These are phyloP conservation scores for Myriangium duriaei DNA, from an alignment of 2,329 filamentous ascomycete genomes.

Conservation along the genomic window DNA sequence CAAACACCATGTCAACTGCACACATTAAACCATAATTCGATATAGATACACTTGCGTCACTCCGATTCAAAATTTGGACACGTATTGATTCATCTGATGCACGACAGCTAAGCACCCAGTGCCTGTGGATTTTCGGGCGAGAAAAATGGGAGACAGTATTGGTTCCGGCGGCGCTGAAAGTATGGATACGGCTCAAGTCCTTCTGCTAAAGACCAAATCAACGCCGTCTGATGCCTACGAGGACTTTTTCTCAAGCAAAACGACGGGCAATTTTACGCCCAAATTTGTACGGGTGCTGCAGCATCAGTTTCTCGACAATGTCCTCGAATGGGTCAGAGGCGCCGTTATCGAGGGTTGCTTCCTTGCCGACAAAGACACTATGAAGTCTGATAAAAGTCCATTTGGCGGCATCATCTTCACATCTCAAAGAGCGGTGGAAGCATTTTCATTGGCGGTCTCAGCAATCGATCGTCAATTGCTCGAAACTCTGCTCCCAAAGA, in stretches of 20 bases:
- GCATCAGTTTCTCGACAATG: constrained; percentile 52
- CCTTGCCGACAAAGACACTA: constrained; percentile 13
- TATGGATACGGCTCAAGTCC: constrained; percentile 40
- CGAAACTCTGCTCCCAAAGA: constrained; percentile 30
- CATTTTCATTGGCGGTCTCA: constrained; percentile 52
- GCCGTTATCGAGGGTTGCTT: constrained; percentile 38
- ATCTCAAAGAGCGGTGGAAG: constrained; percentile 72
- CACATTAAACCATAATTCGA: no score
- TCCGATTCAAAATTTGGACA: no score
- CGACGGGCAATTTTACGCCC: constrained; percentile 43
- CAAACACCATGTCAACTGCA: no score
- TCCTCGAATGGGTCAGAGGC: constrained; percentile 41
- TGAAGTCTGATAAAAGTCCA: constrained; percentile 19
- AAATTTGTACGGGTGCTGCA: constrained; percentile 66
- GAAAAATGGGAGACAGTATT: no score
- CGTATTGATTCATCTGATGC: no score
- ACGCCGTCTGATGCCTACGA: constrained; percentile 59
- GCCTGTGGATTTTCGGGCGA: no score
- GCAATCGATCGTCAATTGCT: constrained; percentile 30
- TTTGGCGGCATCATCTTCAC: constrained; percentile 78
- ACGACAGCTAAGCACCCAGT: no score
- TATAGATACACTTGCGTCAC: no score
- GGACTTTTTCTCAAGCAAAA: constrained; percentile 45
- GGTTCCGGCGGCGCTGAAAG: no score
- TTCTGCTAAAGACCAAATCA: constrained; percentile 70